Conservation (phyloP, 1,284 basidiomycete species). For the Ganoderma lucidum region DNA sequence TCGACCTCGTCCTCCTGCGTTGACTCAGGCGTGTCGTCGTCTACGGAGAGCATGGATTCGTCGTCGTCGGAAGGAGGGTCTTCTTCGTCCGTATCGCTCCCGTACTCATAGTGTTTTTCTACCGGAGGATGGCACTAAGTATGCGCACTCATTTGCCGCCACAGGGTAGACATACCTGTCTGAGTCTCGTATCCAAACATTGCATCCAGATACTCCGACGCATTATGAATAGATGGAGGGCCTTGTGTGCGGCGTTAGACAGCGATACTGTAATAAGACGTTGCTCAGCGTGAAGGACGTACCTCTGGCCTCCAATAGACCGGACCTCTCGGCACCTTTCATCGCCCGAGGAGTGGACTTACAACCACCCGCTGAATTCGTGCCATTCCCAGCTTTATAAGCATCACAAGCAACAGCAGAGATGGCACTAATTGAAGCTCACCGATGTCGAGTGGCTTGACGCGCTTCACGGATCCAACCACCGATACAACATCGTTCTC, state of each 20-base stretch:
- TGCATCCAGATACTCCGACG: neutral
- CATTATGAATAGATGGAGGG: neutral
- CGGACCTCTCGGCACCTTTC: neutral
- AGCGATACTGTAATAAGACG: neutral
- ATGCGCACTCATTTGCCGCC: neutral
- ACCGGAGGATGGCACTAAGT: neutral
- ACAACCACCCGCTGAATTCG: neutral
- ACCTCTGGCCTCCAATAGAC: neutral
- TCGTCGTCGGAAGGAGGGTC: neutral
- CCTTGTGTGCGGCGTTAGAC: neutral
- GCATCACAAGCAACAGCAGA: neutral
- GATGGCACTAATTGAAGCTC: neutral
- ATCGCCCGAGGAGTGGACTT: neutral
- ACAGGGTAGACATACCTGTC: neutral
- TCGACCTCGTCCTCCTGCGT: neutral
- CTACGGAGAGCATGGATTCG: neutral
- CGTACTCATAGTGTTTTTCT: conserved; percentile 3
- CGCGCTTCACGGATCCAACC: conserved; percentile 1
- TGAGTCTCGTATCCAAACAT: neutral
- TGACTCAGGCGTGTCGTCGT: neutral
- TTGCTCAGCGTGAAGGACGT: neutral
- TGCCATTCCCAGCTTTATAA: neutral
- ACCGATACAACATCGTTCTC: neutral
- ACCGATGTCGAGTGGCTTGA: conserved; percentile 4
- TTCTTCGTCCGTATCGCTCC: conserved; percentile 6